phyloP scores from a whole-genome alignment of 1,284 basidiomycete species.

The Puccinia polysora region DNA sequence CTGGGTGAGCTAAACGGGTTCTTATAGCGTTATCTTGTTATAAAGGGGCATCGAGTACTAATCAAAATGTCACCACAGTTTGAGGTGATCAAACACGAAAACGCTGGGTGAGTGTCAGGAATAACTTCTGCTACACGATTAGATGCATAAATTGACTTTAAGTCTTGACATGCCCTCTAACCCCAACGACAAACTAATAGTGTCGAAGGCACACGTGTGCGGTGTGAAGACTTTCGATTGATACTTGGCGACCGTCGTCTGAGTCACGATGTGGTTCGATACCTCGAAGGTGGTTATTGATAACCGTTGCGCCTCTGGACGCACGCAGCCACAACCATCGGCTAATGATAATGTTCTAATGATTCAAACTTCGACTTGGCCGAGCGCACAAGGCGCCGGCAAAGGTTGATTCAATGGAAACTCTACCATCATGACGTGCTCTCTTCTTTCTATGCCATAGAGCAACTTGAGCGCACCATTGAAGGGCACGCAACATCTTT shows the following conservation, averaged over 20 bases:
- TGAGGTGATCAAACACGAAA: slow-evolving; percentile 33
- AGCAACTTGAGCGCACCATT: no score
- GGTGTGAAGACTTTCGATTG: slow-evolving; percentile 35
- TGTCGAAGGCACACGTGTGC: slow-evolving; percentile 7
- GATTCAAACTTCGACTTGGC: no score
- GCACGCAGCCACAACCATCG: no score
- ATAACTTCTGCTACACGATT: background rate
- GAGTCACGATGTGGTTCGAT: slow-evolving; percentile 23
- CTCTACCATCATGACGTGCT: no score
- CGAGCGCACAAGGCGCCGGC: no score
- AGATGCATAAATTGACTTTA: background rate
- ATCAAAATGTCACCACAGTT: no score
- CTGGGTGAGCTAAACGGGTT: slow-evolving; percentile 20
- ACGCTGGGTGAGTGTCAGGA: slow-evolving; percentile 7
- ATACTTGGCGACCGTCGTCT: slow-evolving; percentile 15
- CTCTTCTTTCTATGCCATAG: background rate
- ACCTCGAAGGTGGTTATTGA: background rate
- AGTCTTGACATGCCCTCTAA: background rate
- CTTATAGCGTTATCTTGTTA: background rate
- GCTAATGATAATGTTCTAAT: no score
- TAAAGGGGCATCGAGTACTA: no score
- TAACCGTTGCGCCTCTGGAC: no score
- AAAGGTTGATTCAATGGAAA: no score
- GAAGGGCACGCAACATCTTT: no score
- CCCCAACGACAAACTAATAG: no score